Evolutionary conservation across 2,329 filamentous ascomycete genomes (phyloP).

Genomic region (Alternaria incomplexa): DNA sequence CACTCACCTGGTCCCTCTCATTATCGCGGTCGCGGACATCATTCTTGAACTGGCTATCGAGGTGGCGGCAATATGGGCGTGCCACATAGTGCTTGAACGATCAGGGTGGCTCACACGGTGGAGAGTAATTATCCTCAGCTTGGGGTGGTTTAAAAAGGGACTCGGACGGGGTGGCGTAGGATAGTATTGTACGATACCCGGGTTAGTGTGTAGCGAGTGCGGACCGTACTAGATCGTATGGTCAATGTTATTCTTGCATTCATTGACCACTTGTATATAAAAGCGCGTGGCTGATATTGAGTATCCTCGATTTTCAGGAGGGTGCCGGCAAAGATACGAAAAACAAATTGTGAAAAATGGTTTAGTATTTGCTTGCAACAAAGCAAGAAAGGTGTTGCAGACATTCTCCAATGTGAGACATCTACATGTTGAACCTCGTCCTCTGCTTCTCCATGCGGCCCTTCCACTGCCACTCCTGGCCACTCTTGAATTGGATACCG

Average conservation of each 20-base stretch:
- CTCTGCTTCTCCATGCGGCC: constrained; percentile 91
- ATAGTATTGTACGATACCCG: constrained; percentile 1
- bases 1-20: neutral
- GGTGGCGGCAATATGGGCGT: neutral
- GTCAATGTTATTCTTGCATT: neutral
- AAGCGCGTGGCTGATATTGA: neutral
- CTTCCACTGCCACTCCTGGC: constrained; percentile 96
- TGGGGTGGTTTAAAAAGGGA: neutral
- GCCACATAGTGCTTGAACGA: neutral
- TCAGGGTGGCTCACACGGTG: neutral
- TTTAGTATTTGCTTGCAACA: neutral
- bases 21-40: neutral
- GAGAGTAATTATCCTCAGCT: neutral
- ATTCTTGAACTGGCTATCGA: neutral
- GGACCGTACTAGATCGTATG: neutral
- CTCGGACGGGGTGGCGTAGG: neutral
- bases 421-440: constrained; percentile 87
- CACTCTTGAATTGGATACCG: constrained; percentile 77
- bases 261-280: neutral
- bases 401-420: neutral
- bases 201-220: neutral
- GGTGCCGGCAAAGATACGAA: neutral
- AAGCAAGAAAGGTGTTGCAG: neutral
- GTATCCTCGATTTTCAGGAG: neutral
- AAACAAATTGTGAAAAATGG: neutral